Percentiles rank a stretch among this genome's conserved stretches.
These are phyloP conservation scores for Hygrophoropsis aurantiaca DNA, from an alignment of 768 basidiomycete genomes.

Conservation along the genomic window DNA sequence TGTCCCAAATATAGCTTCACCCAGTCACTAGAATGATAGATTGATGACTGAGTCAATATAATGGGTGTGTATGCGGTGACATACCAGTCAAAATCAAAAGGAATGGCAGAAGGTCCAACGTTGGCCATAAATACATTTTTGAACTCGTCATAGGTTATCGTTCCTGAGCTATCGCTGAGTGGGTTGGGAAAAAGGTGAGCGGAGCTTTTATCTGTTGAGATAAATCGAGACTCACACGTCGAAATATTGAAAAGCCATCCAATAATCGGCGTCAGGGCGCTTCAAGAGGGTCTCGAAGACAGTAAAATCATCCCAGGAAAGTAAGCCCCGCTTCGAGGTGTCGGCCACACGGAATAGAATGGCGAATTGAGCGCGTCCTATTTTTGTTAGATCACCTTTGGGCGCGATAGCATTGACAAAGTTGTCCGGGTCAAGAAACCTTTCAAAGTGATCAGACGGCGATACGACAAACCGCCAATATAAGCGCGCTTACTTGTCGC, in stretches of 20 bases:
- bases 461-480: conserved; percentile 17
- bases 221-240: conserved; percentile 69
- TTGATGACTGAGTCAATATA: conserved; percentile 6
- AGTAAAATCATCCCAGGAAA: conserved; percentile 95
- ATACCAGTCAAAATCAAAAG: conserved; percentile 94
- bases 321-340: conserved; percentile 66
- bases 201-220: not conserved
- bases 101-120: conserved; percentile 75
- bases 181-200: conserved; percentile 8
- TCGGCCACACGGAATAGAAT: conserved; percentile 91
- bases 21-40: conserved; percentile 68
- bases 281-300: conserved; percentile 94
- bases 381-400: conserved; percentile 78
- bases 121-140: conserved; percentile 87
- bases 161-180: conserved; percentile 82
- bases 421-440: conserved; percentile 82
- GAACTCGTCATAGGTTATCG: conserved; percentile 93
- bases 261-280: conserved; percentile 94
- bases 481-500: conserved; percentile 69
- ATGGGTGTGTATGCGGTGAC: conserved; percentile 9
- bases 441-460: conserved; percentile 30
- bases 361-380: conserved; percentile 84
- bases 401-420: conserved; percentile 97
- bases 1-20: conserved; percentile 94
- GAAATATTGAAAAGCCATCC: conserved; percentile 95